A percentile compares a stretch with the other conserved stretches of the same genome.
phyloP scores from a whole-genome alignment of 805 yeast genomes.

The Wickerhamiella azyma region DNA sequence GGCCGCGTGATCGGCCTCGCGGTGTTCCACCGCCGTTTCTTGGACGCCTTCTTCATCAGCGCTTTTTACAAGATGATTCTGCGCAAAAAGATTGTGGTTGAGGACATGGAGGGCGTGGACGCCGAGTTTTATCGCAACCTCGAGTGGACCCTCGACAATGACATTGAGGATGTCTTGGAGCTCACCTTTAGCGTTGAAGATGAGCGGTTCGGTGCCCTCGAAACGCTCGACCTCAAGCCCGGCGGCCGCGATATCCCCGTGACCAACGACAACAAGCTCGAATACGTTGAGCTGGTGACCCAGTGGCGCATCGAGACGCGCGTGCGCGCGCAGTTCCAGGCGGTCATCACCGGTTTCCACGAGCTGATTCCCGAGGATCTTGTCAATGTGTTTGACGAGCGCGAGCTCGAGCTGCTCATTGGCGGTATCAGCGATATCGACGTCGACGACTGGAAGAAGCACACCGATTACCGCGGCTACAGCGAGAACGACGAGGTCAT shows the following conservation, averaged over 20 bases:
- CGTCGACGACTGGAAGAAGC: conserved; percentile 97
- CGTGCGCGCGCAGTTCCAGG: conserved; percentile 90
- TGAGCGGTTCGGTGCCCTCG: conserved; percentile 88
- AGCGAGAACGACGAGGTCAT: conserved; percentile 92
- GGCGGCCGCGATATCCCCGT: conserved; percentile 83
- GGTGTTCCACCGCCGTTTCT: conserved; percentile 93
- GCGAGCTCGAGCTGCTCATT: conserved; percentile 88
- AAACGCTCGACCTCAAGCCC: conserved; percentile 78
- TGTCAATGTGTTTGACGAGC: conserved; percentile 92
- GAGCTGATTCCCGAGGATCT: conserved; percentile 95
- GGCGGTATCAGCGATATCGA: conserved; percentile 98
- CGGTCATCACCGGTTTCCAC: conserved; percentile 93
- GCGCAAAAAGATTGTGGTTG: conserved; percentile 83
- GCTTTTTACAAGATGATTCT: conserved; percentile 97
- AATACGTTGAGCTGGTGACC: conserved; percentile 84
- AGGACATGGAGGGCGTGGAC: conserved; percentile 98
- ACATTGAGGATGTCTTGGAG: conserved; percentile 75
- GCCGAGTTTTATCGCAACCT: conserved; percentile 90
- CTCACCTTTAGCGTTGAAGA: conserved; percentile 76
- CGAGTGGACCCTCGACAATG: conserved; percentile 92
- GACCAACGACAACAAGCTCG: conserved; percentile 86
- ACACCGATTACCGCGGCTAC: conserved; percentile 96
- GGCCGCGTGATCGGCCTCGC: conserved; percentile 98
- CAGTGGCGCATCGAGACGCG: conserved; percentile 93
- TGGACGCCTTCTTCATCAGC: conserved; percentile 97